These are phyloP conservation scores for Leccinellum luteum DNA, from an alignment of 768 basidiomycete genomes.

Conservation along the genomic window DNA sequence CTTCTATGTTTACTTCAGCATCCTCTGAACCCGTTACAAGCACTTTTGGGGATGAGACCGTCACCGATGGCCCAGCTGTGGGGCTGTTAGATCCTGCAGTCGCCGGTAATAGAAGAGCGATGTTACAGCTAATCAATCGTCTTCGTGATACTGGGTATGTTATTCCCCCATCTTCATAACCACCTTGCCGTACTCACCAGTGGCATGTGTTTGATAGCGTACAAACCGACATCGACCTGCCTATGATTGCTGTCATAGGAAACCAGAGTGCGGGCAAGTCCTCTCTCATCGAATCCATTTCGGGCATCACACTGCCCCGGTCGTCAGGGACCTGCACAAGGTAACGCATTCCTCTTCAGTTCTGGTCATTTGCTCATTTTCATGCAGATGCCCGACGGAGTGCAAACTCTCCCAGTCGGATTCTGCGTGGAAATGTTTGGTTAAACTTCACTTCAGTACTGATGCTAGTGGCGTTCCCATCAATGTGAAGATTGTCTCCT, in stretches of 20 bases:
- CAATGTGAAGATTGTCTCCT: conserved; percentile 38
- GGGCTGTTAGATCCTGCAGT: conserved; percentile 51
- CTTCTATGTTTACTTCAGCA: background rate
- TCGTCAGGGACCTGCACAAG: conserved; percentile 77
- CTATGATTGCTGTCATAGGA: conserved; percentile 72
- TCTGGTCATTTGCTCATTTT: background rate
- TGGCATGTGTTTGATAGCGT: conserved; percentile 39
- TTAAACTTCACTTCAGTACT: conserved; percentile 46
- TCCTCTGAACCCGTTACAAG: background rate
- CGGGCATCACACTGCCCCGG: conserved; percentile 66
- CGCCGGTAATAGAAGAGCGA: conserved; percentile 41
- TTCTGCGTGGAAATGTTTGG: conserved; percentile 47
- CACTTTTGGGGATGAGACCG: background rate
- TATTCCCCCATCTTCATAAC: background rate
- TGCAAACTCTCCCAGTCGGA: conserved; percentile 46
- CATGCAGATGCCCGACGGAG: conserved; percentile 53
- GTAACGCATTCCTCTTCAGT: conserved; percentile 30
- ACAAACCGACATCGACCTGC: conserved; percentile 67
- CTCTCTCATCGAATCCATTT: conserved; percentile 74
- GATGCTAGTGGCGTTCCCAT: conserved; percentile 38
- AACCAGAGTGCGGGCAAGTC: conserved; percentile 76
- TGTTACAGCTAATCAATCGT: conserved; percentile 60
- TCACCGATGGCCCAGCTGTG: conserved; percentile 29
- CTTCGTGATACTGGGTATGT: conserved; percentile 60
- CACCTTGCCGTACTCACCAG: background rate